These are phyloP conservation scores for Cryptosporidium meleagridis DNA, from an alignment of 169 alveolate genomes.

Conservation along the genomic window DNA sequence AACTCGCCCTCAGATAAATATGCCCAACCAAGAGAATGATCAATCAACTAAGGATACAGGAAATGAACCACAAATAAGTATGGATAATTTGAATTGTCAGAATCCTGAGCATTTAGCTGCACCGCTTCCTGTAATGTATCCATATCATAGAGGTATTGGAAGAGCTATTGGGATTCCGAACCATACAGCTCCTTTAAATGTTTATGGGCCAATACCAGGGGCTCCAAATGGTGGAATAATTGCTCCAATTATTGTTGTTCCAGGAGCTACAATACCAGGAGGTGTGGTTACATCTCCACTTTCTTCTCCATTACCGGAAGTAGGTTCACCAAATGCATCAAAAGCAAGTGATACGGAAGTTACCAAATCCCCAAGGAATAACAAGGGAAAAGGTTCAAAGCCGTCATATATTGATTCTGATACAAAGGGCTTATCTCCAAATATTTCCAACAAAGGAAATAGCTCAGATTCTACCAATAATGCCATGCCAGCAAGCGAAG, in stretches of 20 bases:
- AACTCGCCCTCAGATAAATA: not conserved
- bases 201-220: slow-evolving; percentile 11
- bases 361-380: not conserved
- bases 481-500: not conserved
- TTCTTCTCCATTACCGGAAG: not conserved
- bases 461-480: not conserved
- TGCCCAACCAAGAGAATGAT: not conserved
- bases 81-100: not conserved
- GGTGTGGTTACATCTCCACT: not conserved
- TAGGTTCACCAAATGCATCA: not conserved
- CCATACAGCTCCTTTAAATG: not conserved
- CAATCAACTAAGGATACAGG: not conserved
- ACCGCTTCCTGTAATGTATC: slow-evolving; percentile 5
- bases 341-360: not conserved
- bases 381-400: not conserved
- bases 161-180: slow-evolving; percentile 13
- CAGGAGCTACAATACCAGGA: not conserved
- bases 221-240: slow-evolving; percentile 9
- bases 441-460: not conserved
- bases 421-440: not conserved
- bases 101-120: not conserved
- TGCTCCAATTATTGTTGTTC: slow-evolving; percentile 19
- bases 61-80: not conserved
- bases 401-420: not conserved
- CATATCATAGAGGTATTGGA: not conserved